Evolutionary conservation across 2,329 filamentous ascomycete species (phyloP), one percentile per base, ranked within the genome.

Genomic region (Alternaria sp.): DNA sequence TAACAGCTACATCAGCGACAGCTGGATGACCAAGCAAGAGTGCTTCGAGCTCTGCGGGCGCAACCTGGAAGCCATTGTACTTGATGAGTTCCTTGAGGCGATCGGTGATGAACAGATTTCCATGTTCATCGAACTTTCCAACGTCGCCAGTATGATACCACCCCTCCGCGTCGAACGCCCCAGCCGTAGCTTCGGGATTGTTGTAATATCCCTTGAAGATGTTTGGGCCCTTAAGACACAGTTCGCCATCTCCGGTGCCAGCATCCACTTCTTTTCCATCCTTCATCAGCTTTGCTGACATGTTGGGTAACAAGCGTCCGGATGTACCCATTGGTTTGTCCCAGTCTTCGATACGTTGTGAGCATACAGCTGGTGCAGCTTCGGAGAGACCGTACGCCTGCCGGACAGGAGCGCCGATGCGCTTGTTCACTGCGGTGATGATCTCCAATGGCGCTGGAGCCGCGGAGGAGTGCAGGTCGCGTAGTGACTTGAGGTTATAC

Each of bases 1-100:
- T 53, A 0, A 92, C 89, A 2, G 88, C 89, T 4, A 82, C 89
- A 75, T 92, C 90, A 34, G 81, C 81, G 24, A 92, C 75, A 1
- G 78, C 79, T 2, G 81, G 79, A 67, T 87, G 85, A 14, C 84
- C 82, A 14, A 87, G 74, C 22, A 88, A 72, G 9, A 87, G 65
- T 5, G 83, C 84, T 71, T 88, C 86, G 5, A 88, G 74, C 68
- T 88, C 85, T 1, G 85, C 85, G 1, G 86, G 86, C 11, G 86
- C 84, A 12, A 88, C 86, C 70, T 88, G 86, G 54, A 85, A 83
- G 9, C 86, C 86, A 62, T 85, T 87, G 34, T 87, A 85, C 71
- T 88, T 88, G 76, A 87, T 88, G 53, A 88, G 78, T 69, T 88
- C 75, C 58, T 78, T 78, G 62, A 72, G 73, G 12, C 75, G 65